These are phyloP conservation scores for Phytopythium oedochilum DNA, from an alignment of 352 stramenopile species.

Conservation along the genomic window DNA sequence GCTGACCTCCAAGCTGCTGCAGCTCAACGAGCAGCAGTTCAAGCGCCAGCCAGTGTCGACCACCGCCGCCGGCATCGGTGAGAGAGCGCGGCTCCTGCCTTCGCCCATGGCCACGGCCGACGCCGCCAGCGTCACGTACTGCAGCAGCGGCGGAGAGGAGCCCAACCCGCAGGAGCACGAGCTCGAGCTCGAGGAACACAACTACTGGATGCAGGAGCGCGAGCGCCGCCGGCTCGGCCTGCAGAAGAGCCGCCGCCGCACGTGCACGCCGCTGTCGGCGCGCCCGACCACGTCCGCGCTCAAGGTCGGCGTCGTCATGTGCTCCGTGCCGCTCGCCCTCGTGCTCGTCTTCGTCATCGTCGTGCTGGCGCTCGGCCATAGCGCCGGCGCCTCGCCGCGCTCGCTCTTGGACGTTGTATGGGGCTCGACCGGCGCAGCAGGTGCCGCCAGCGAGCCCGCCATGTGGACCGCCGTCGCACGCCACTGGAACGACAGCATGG, in stretches of 20 bases:
- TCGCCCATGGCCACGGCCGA: conserved; percentile 17
- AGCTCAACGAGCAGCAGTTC: conserved; percentile 11
- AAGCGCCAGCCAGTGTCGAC: conserved; percentile 7
- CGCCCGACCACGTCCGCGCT: conserved; percentile 41
- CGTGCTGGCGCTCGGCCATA: conserved; percentile 38
- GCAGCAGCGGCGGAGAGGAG: conserved; percentile 15
- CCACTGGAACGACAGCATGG: conserved; percentile 8
- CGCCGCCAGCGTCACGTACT: background rate
- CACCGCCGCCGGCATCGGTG: conserved; percentile 6
- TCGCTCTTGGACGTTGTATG: conserved; percentile 10
- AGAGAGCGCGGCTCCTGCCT: conserved; percentile 26
- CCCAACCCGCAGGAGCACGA: conserved; percentile 29
- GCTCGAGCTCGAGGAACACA: conserved; percentile 30
- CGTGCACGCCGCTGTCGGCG: conserved; percentile 30
- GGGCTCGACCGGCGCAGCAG: background rate
- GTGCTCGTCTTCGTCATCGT: conserved; percentile 55
- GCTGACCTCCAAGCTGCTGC: conserved; percentile 24
- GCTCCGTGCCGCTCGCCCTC: conserved; percentile 56
- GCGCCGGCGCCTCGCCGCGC: conserved; percentile 7
- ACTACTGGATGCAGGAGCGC: conserved; percentile 77
- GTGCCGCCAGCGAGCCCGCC: background rate
- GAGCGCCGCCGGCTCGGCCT: conserved; percentile 39
- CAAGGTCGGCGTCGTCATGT: conserved; percentile 62
- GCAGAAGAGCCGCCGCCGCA: conserved; percentile 24
- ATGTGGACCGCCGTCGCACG: conserved; percentile 9